A percentile compares a stretch with the other conserved stretches of the same genome.
Evolutionary conservation across 352 stramenopile species (phyloP).

Genomic region (Ophiocytium majus): DNA sequence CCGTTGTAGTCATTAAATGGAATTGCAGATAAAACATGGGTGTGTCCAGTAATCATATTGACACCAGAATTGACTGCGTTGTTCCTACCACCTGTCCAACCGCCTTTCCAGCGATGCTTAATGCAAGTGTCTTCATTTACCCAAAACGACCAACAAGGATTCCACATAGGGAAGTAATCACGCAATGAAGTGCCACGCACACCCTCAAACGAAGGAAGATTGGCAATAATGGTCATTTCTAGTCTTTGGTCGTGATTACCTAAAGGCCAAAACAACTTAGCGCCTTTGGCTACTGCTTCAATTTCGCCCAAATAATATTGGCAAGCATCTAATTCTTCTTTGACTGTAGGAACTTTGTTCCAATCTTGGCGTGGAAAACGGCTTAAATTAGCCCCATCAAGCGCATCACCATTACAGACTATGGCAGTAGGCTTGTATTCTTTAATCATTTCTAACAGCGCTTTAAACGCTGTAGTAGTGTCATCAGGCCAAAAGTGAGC

Average conservation of each 20-base stretch:
- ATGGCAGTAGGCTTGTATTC: neutral
- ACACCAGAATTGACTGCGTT: neutral
- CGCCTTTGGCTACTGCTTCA: neutral
- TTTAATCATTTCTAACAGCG: neutral
- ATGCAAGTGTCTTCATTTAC: neutral
- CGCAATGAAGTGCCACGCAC: neutral
- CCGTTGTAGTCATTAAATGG: conserved; percentile 3
- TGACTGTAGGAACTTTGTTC: neutral
- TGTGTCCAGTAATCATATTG: neutral
- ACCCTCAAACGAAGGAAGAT: no score
- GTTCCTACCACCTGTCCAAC: neutral
- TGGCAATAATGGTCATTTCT: neutral
- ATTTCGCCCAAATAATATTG: neutral
- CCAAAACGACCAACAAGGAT: neutral
- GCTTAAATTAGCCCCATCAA: neutral
- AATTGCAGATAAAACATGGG: neutral
- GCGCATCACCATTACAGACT: neutral
- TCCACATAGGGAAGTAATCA: neutral
- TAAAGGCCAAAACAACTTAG: neutral
- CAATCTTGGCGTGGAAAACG: neutral
- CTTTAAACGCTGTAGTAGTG: neutral
- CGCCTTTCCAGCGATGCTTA: neutral
- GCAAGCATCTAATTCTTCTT: neutral
- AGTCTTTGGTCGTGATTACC: neutral
- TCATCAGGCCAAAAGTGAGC: neutral